These are phyloP conservation scores for Magnaporthiopsis poae DNA, from an alignment of 2,329 filamentous ascomycete genomes.

Conservation along the genomic window DNA sequence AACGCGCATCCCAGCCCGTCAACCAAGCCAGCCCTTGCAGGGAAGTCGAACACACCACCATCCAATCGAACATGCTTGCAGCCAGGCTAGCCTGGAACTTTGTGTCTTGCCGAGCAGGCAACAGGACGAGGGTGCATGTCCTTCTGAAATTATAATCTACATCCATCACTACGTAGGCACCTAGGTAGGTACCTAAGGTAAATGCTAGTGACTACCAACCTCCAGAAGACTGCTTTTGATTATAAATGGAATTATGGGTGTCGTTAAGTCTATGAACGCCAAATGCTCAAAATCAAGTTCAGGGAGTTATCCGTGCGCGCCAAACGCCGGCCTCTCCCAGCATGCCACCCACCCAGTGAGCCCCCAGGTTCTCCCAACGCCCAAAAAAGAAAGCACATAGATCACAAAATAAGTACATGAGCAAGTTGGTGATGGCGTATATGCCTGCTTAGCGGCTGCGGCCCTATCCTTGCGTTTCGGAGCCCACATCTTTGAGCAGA, in stretches of 20 bases:
- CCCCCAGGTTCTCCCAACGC: not conserved
- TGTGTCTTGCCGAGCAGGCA: not conserved
- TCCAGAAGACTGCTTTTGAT: not conserved
- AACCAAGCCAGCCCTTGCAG: not conserved
- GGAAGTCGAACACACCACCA: not conserved
- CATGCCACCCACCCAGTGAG: not conserved
- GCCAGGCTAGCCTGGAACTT: not conserved
- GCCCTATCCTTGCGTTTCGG: not conserved
- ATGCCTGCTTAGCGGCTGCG: not conserved
- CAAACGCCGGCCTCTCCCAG: not conserved
- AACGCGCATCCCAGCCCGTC: too few species aligned
- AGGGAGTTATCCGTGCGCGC: not conserved
- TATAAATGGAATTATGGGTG: not conserved
- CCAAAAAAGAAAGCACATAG: not conserved
- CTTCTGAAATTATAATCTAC: not conserved
- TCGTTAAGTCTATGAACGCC: not conserved
- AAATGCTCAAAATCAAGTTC: not conserved
- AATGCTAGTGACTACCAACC: not conserved
- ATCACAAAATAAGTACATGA: not conserved
- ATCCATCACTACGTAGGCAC: too few species aligned
- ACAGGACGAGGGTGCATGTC: not conserved
- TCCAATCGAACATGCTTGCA: not conserved
- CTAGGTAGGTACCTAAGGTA: too few species aligned
- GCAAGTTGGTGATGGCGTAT: not conserved
- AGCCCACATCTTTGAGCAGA: conserved; percentile 16